Evolutionary conservation across 192 early-diverging fungal species (phyloP), one percentile per base, ranked within the genome.

Genomic region (Linnemannia hyalina): DNA sequence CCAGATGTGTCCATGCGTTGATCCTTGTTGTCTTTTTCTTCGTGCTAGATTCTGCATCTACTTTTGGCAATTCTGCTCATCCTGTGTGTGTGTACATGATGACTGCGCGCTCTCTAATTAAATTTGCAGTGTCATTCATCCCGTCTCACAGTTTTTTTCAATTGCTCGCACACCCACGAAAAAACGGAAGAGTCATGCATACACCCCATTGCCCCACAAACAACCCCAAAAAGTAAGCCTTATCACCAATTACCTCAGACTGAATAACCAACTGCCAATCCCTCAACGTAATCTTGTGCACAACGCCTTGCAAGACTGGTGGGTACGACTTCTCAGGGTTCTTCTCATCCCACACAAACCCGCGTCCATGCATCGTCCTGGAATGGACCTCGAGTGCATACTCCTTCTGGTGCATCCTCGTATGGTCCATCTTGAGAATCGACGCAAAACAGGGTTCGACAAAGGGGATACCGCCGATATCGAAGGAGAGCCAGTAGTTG

Each of bases 391-490:
- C 73, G 3, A 41, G 42, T 0, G 88, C 88, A 77, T 89, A 89
- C 13, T 47, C 75, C 23, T 75, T 55, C 0, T 82, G 36, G 36
- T 78, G 65, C 23, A 82, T 36, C 15, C 78, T 57, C 13, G 73
- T 20, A 23, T 13, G 26, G 29, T 77, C 68, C 11, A 79, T 76
- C 36, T 76, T 76, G 26, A 85, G 68, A 65, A 89, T 89, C 16
- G 78, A 82, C 29, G 83, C 88, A 23, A 89, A 89, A 78, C 79
- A 81, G 7, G 88, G 88, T 41, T 89, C 88, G 6, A 82, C 40
- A 74, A 76, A 89, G 22, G 82, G 82, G 35, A 79, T 73, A 4
- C 82, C 88, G 5, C 57, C 77, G 52, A 85, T 85, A 35, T 89
- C 83, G 36, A 89, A 85, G 18, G 76, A 79, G 23, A 89, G 82